Evolutionary conservation across 2,329 filamentous ascomycete species (phyloP), one percentile per base, ranked within the genome.

Genomic region (Cordyceps fumosorosea): DNA sequence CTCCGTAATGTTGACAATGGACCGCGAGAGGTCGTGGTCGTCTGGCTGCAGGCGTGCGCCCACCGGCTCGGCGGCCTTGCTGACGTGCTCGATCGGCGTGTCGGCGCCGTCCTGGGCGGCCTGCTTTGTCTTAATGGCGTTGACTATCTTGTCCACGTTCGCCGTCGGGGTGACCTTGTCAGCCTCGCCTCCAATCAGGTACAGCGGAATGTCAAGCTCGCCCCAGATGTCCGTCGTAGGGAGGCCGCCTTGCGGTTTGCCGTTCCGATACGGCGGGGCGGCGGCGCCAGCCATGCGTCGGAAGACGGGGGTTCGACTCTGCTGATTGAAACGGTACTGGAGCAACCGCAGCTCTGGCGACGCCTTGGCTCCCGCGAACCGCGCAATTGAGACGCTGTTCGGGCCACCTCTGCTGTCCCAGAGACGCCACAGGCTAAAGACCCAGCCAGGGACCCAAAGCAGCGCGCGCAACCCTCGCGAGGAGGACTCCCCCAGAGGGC

Each of bases 251-350:
- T 72, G 70, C 0, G 84, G 74, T 29, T 79, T 72, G 1, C 81
- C 84, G 8, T 79, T 70, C 3, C 79, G 72, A 63, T 87, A 88
- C 0, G 73, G 75, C 0, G 90, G 88, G 26, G 95, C 78, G 56
- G 81, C 80, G 0, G 92, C 91, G 73, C 81, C 86, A 0, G 88
- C 87, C 86, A 96, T 92, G 45, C 91, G 85, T 66, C 89, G 85
- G 83, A 90, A 96, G 0, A 95, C 90, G 0, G 88, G 81, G 0
- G 92, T 95, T 66, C 82, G 85, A 65, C 91, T 96, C 72, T 96
- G 91, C 63, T 83, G 81, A 72, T 98, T 98, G 76, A 88, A 93
- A 3, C 83, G 82, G 62, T 88, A 74, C 72, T 93, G 90, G 42
- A 91, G 78, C 62, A 81, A 79, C 69, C 85, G 86, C 1, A 88